Evolutionary conservation across 768 basidiomycete species (phyloP).

Genomic region (Auriscalpium microsporum): DNA sequence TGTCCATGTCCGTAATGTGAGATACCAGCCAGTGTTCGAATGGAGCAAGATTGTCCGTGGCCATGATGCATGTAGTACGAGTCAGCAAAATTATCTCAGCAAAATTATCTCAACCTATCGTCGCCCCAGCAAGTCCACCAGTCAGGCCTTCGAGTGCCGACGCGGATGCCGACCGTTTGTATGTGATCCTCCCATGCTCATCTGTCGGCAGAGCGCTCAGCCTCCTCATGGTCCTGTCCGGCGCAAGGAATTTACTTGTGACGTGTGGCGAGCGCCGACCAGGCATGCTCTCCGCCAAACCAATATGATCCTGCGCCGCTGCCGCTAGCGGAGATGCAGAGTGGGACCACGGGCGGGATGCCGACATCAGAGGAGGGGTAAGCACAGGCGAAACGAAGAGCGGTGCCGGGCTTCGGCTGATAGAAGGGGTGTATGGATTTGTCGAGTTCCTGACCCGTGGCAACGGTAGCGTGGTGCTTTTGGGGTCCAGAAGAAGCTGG

Average conservation of each 20-base stretch:
- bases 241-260: conserved; percentile 1
- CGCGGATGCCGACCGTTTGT: no score
- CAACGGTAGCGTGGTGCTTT: conserved; percentile 25
- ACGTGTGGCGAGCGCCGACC: neutral
- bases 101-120: conserved; percentile 4
- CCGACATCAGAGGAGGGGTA: conserved; percentile 3
- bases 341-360: neutral
- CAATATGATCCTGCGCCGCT: neutral
- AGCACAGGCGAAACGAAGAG: conserved; percentile 8
- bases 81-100: neutral
- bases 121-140: neutral
- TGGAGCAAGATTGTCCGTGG: neutral
- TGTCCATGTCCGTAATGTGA: neutral
- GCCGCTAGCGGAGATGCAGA: conserved; percentile 4
- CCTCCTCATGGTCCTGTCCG: neutral
- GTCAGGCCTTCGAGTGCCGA: neutral
- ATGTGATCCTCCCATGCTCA: conserved; percentile 6
- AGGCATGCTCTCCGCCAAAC: neutral
- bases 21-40: neutral
- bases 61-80: neutral
- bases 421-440: neutral
- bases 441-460: conserved; percentile 3
- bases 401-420: conserved; percentile 5
- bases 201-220: neutral
- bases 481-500: conserved; percentile 59